A percentile compares a stretch with the other conserved stretches of the same genome.
These are phyloP conservation scores for Posidonia australis DNA, from an alignment of 106 monocot genomes.

Conservation along the genomic window DNA sequence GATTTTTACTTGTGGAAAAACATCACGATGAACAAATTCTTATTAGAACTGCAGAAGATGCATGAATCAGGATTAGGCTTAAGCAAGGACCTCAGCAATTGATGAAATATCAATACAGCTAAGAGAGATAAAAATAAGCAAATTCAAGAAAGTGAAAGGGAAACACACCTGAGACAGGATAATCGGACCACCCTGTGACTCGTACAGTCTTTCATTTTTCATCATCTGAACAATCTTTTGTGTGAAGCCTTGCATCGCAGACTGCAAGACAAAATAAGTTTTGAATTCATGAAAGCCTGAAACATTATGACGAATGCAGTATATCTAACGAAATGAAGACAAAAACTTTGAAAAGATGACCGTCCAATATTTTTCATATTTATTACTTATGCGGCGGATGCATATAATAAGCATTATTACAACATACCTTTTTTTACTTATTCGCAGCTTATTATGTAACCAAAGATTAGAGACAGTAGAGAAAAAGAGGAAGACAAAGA, in stretches of 20 bases:
- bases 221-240: conserved; percentile 88
- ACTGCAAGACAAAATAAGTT: conserved; percentile 25
- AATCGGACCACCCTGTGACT: conserved; percentile 91
- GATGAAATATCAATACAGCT: not conserved
- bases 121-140: too few relatives aligned
- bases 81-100: not conserved
- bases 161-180: conserved; percentile 77
- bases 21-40: too few relatives aligned
- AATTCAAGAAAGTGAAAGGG: too few relatives aligned
- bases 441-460: not conserved
- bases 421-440: not conserved
- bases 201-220: conserved; percentile 78
- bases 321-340: not conserved
- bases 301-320: too few relatives aligned
- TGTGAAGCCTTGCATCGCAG: conserved; percentile 87
- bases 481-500: not conserved
- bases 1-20: not conserved
- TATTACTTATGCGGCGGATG: too few relatives aligned
- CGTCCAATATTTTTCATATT: too few relatives aligned
- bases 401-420: too few relatives aligned
- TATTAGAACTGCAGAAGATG: not conserved
- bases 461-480: not conserved
- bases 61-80: not conserved
- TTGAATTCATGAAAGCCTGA: not conserved
- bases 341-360: not conserved